These are phyloP conservation scores for Phytophthora rubi DNA, from an alignment of 352 stramenopile genomes.

Conservation along the genomic window DNA sequence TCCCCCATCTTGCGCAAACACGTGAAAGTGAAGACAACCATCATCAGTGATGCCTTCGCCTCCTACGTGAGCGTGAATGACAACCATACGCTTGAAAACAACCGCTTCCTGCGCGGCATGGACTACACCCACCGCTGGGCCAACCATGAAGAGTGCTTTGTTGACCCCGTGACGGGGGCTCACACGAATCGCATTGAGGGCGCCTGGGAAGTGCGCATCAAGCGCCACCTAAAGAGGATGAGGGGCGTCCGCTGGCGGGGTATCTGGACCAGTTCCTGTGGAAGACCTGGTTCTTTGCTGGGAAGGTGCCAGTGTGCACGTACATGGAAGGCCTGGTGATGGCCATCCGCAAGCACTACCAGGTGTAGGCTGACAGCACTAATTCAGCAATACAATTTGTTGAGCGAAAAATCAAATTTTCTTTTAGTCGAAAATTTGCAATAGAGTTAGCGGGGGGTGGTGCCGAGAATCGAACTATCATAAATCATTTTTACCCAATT, in stretches of 20 bases:
- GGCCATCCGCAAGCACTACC: no score
- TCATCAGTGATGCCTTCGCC: conserved; percentile 20
- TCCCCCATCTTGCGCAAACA: conserved; percentile 1
- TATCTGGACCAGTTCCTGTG: conserved; percentile 16
- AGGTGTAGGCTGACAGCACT: no score
- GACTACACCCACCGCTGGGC: conserved; percentile 16
- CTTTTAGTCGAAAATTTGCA: no score
- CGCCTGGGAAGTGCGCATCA: conserved; percentile 17
- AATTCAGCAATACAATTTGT: no score
- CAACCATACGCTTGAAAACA: conserved; percentile 27
- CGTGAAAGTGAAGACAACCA: conserved; percentile 3
- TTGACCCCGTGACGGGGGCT: conserved; percentile 7
- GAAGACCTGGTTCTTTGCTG: conserved; percentile 6
- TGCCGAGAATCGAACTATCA: no score
- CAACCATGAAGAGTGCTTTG: conserved; percentile 24
- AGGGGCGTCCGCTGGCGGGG: conserved; percentile 1
- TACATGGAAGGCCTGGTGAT: no score
- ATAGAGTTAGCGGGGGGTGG: no score
- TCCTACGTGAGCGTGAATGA: conserved; percentile 24
- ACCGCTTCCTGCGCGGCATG: conserved; percentile 12
- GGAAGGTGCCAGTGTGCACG: neutral
- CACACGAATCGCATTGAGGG: conserved; percentile 23
- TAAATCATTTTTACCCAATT: neutral
- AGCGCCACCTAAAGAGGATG: conserved; percentile 17
- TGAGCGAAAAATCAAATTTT: no score